Conservation (phyloP, 2,329 filamentous ascomycete species). For the Talaromyces sp. region DNA sequence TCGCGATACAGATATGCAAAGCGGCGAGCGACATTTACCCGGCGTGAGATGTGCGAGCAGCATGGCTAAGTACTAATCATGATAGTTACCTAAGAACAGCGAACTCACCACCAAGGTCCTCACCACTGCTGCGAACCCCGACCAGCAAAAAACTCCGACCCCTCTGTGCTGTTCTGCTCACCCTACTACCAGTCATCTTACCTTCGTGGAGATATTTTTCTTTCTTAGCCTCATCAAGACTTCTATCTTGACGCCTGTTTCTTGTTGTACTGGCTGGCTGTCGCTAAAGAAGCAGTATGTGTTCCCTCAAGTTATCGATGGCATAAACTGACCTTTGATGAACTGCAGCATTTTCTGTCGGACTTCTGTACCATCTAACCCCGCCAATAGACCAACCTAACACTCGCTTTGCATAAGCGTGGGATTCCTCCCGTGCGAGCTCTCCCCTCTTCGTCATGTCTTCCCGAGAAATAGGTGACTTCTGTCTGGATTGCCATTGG, state of each 20-base stretch:
- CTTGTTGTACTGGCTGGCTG: neutral
- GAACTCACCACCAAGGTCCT: slow-evolving; percentile 29
- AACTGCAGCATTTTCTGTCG: neutral
- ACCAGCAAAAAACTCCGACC: slow-evolving; percentile 5
- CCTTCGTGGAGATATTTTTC: neutral
- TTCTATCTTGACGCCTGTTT: neutral
- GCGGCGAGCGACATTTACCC: neutral
- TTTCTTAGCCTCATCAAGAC: neutral
- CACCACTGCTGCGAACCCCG: neutral
- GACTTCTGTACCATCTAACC: neutral
- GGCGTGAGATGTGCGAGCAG: neutral
- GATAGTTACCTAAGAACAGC: neutral
- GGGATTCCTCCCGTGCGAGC: neutral
- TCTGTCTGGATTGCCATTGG: slow-evolving; percentile 41
- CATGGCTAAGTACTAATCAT: neutral
- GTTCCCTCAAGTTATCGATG: neutral
- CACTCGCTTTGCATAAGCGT: slow-evolving; percentile 3
- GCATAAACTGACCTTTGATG: neutral
- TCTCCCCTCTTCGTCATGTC: slow-evolving; percentile 21
- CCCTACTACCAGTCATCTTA: neutral
- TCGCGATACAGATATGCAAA: neutral
- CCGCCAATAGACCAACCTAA: neutral
- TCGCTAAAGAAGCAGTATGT: neutral
- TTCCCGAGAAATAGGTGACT: slow-evolving; percentile 29
- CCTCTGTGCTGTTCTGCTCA: slow-evolving; percentile 10